Conservation (phyloP, 2,329 filamentous ascomycete species). For the Fusarium napiforme region DNA sequence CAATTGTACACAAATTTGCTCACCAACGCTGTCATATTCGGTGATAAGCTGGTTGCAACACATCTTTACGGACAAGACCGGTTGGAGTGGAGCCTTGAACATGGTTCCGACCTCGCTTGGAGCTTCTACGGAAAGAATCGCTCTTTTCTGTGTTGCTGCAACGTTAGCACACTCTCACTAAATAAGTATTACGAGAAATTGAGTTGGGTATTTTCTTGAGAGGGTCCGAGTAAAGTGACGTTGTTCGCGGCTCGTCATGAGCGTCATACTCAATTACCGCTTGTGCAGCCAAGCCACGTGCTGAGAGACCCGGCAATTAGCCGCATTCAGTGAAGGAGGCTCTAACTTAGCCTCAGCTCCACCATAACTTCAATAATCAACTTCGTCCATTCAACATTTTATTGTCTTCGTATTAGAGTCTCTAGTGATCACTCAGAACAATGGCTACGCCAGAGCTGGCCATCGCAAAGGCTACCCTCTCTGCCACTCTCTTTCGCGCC, state of each 20-base stretch:
- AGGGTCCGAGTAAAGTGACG: neutral
- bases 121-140: slow-evolving; percentile 36
- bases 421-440: neutral
- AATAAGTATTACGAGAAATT: neutral
- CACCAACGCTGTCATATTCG: slow-evolving; percentile 12
- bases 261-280: neutral
- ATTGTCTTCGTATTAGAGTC: neutral
- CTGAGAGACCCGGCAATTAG: slow-evolving; percentile 26
- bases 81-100: slow-evolving; percentile 38
- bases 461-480: slow-evolving; percentile 83
- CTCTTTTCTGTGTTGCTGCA: neutral
- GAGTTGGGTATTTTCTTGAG: neutral
- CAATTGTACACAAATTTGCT: slow-evolving; percentile 6
- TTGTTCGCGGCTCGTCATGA: slow-evolving; percentile 1
- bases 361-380: slow-evolving; percentile 24
- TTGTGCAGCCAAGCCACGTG: slow-evolving; percentile 23
- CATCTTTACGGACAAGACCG: slow-evolving; percentile 28
- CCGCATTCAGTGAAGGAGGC: slow-evolving; percentile 11
- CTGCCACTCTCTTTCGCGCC: slow-evolving; percentile 76
- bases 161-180: neutral
- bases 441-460: slow-evolving; percentile 78
- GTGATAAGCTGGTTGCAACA: slow-evolving; percentile 31
- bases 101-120: slow-evolving; percentile 35
- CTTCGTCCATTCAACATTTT: slow-evolving; percentile 12
- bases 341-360: slow-evolving; percentile 9